Evolutionary conservation across 169 alveolate genomes (phyloP).

Genomic region (Perkinsus olseni): DNA sequence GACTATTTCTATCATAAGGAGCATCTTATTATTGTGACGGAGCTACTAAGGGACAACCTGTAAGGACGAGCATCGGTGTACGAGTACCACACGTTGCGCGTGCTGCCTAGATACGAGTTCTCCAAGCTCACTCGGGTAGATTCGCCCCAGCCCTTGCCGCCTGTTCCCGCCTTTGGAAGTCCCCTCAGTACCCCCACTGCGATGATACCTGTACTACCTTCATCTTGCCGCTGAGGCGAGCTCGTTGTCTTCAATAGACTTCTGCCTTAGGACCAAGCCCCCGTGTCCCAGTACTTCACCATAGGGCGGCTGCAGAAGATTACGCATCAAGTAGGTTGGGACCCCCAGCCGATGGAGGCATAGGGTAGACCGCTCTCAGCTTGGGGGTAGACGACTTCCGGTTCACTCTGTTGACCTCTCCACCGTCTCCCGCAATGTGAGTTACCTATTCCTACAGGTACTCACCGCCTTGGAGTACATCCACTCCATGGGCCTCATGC

Average conservation of each 20-base stretch:
- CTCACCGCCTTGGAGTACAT: constrained; percentile 56
- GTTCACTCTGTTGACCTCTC: constrained; percentile 13
- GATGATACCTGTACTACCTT: not conserved
- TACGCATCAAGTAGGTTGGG: not conserved
- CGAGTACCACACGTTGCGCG: constrained; percentile 29
- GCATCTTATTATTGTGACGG: constrained; percentile 88
- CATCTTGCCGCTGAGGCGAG: not conserved
- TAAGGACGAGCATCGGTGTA: constrained; percentile 63
- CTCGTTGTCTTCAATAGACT: not conserved
- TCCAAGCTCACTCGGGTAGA: not conserved
- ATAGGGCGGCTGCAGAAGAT: constrained; percentile 15
- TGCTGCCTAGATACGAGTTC: constrained; percentile 18
- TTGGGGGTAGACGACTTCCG: no score
- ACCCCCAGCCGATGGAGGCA: no score
- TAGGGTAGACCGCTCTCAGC: no score
- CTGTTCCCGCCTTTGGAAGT: not conserved
- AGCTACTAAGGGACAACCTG: constrained; percentile 74
- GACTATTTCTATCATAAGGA: constrained; percentile 86
- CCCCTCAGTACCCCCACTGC: not conserved
- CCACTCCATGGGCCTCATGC: constrained; percentile 65
- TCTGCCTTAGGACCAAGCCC: not conserved
- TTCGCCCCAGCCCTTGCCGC: not conserved
- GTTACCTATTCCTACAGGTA: constrained; percentile 49
- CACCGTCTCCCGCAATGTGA: constrained; percentile 12
- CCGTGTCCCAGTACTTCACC: constrained; percentile 3